Conservation (phyloP, 1,284 basidiomycete species). For the Somion occarium region DNA sequence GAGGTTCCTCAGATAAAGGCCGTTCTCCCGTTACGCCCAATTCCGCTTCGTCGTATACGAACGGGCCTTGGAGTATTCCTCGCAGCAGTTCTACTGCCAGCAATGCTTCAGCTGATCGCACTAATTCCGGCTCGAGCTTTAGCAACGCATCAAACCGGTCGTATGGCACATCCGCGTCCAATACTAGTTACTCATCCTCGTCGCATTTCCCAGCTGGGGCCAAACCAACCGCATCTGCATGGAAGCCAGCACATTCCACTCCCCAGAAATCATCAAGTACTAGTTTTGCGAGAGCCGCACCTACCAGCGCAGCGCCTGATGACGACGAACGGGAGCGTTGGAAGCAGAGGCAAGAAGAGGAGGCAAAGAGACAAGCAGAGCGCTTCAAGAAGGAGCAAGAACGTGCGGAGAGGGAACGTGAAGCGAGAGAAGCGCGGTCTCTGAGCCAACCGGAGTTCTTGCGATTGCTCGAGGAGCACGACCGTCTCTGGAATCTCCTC, state of each 20-base stretch:
- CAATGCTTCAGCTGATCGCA: constrained; percentile 22
- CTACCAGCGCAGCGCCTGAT: background rate
- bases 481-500: constrained; percentile 51
- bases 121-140: constrained; percentile 26
- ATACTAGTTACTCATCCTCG: constrained; percentile 15
- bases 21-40: constrained; percentile 18
- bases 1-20: constrained; percentile 16
- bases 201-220: constrained; percentile 5
- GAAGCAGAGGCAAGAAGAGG: constrained; percentile 40
- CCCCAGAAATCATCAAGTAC: constrained; percentile 8
- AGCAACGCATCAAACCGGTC: constrained; percentile 6
- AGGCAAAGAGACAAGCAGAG: constrained; percentile 54
- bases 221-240: constrained; percentile 8
- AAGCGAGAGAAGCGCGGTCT: constrained; percentile 38
- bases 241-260: constrained; percentile 8
- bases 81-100: constrained; percentile 20
- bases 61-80: constrained; percentile 16
- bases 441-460: constrained; percentile 50
- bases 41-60: constrained; percentile 1
- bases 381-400: constrained; percentile 57
- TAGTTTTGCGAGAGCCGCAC: constrained; percentile 9
- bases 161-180: background rate
- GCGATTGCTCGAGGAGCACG: constrained; percentile 50
- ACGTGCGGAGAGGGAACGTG: constrained; percentile 30
- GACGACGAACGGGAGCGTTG: constrained; percentile 10